These are phyloP conservation scores for Fusarium siculi DNA, from an alignment of 2,329 filamentous ascomycete genomes.

Conservation along the genomic window DNA sequence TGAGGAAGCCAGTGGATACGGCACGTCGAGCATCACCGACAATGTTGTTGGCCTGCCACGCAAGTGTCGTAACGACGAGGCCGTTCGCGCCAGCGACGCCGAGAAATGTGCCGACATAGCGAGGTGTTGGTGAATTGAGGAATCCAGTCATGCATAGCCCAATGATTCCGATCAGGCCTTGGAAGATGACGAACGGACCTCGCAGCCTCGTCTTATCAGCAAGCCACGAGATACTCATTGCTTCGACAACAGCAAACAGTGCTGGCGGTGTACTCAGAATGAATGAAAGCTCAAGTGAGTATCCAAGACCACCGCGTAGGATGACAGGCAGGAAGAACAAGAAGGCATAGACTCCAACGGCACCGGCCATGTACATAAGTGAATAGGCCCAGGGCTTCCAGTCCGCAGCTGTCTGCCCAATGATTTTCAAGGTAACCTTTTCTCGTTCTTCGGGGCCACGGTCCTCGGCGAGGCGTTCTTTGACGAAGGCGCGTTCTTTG, in stretches of 20 bases:
- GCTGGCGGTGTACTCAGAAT: constrained; percentile 15
- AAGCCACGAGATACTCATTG: constrained; percentile 26
- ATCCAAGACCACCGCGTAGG: constrained; percentile 15
- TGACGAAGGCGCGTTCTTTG: constrained; percentile 21
- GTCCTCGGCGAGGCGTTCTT: constrained; percentile 3
- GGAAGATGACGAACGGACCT: constrained; percentile 25
- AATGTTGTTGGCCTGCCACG: constrained; percentile 32
- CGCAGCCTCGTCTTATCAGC: constrained; percentile 20
- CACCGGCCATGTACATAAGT: constrained; percentile 29
- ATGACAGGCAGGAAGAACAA: constrained; percentile 22
- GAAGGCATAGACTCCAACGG: constrained; percentile 26
- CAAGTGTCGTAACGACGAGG: constrained; percentile 5
- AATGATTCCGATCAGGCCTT: constrained; percentile 23
- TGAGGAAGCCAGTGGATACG: constrained; percentile 24
- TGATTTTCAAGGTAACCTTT: constrained; percentile 2
- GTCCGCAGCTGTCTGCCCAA: constrained; percentile 5
- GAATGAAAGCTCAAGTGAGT: constrained; percentile 19
- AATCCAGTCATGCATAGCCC: constrained; percentile 28
- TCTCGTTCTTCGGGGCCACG: constrained; percentile 25
- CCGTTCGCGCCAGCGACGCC: constrained; percentile 27
- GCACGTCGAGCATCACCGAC: constrained; percentile 22
- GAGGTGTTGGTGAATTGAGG: constrained; percentile 7
- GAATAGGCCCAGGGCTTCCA: constrained; percentile 35
- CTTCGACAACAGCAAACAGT: constrained; percentile 15
- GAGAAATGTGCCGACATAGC: constrained; percentile 23